phyloP scores from a whole-genome alignment of 2,329 filamentous ascomycete genomes.

The Alternaria triticimaculans region DNA sequence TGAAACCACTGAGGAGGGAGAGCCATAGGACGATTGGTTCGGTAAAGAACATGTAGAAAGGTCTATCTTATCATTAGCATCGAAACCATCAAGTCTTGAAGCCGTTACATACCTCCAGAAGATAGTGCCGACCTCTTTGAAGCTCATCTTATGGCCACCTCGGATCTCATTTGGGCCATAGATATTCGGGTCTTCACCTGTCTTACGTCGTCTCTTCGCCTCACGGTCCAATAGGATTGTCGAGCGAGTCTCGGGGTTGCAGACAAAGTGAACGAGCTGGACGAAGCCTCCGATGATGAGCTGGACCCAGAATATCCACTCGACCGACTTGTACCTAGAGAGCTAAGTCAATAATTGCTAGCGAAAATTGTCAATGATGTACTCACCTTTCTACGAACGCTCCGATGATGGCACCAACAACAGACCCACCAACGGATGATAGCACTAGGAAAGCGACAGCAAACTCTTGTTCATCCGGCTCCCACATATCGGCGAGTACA shows the following conservation, averaged over 20 bases:
- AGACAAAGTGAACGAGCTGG: conserved; percentile 69
- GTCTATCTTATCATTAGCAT: conserved; percentile 52
- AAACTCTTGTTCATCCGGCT: conserved; percentile 63
- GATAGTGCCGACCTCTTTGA: conserved; percentile 55
- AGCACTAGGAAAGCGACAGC: conserved; percentile 67
- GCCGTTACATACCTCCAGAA: conserved; percentile 47
- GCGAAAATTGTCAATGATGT: conserved; percentile 32
- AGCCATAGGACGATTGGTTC: conserved; percentile 76
- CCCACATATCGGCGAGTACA: conserved; percentile 69
- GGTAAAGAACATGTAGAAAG: conserved; percentile 75
- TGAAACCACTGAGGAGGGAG: conserved; percentile 75
- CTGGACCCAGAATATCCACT: conserved; percentile 78
- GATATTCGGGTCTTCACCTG: conserved; percentile 63
- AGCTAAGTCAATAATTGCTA: neutral
- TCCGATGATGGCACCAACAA: conserved; percentile 62
- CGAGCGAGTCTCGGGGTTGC: conserved; percentile 77
- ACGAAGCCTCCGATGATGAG: conserved; percentile 76
- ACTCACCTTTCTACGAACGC: conserved; percentile 56
- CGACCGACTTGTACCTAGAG: neutral
- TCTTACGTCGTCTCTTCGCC: conserved; percentile 73
- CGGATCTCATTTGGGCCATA: conserved; percentile 73
- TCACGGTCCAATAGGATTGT: conserved; percentile 78
- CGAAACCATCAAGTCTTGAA: neutral
- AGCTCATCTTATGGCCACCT: conserved; percentile 47
- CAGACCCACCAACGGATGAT: conserved; percentile 62